Percentiles rank a stretch among this genome's conserved stretches.
Evolutionary conservation across 768 basidiomycete species (phyloP).

Genomic region (Heimioporus sp.): DNA sequence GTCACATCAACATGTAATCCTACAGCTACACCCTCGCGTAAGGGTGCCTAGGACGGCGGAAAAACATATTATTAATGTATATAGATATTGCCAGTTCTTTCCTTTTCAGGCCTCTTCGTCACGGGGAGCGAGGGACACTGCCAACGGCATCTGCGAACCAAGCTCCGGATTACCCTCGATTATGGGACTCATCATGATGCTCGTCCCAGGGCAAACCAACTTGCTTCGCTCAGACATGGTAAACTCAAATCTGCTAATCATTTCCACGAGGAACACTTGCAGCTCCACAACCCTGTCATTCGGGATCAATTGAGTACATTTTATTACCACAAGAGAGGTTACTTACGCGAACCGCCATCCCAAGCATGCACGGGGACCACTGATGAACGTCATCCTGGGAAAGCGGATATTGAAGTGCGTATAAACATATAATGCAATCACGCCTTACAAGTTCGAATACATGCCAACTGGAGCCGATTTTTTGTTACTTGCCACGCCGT

Average conservation of each 20-base stretch:
- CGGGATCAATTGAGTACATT: not conserved
- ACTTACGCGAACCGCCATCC: conserved; percentile 33
- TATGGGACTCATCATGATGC: conserved; percentile 1
- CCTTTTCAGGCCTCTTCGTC: not conserved
- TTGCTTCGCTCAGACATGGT: conserved; percentile 26
- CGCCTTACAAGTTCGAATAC: conserved; percentile 25
- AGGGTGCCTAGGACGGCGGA: too few relatives aligned
- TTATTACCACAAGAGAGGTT: not conserved
- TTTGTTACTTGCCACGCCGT: conserved; percentile 11
- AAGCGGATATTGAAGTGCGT: too few relatives aligned
- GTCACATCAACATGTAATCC: too few relatives aligned
- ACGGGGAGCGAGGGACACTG: conserved; percentile 15
- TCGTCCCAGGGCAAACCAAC: conserved; percentile 28
- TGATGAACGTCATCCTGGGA: conserved; percentile 27
- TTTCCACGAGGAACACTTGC: conserved; percentile 55
- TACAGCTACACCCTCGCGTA: too few relatives aligned
- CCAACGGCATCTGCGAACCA: conserved; percentile 34
- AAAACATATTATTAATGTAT: too few relatives aligned
- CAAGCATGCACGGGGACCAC: conserved; percentile 22
- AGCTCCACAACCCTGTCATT: conserved; percentile 43
- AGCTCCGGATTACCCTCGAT: conserved; percentile 30
- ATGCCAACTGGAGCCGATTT: conserved; percentile 21
- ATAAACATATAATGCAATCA: too few relatives aligned
- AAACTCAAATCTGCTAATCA: conserved; percentile 54
- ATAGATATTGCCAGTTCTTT: too few relatives aligned